Evolutionary conservation across 495 filamentous ascomycete genomes (phyloP).

Genomic region (Hypoxylon rickii): DNA sequence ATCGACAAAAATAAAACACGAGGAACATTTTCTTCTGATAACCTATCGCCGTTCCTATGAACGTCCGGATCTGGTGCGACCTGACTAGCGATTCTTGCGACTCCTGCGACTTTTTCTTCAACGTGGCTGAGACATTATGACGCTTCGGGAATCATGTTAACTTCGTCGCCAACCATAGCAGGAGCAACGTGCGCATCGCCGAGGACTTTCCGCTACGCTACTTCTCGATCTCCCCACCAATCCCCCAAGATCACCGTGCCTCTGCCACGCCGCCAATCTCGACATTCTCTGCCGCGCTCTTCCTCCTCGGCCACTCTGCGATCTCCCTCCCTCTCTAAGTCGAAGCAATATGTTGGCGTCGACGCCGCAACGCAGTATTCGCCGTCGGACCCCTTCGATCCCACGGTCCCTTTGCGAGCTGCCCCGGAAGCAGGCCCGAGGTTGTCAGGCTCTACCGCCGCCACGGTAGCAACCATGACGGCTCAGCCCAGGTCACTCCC

Average conservation of each 20-base stretch:
- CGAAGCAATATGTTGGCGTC: constrained; percentile 54
- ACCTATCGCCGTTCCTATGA: constrained; percentile 23
- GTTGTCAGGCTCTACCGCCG: constrained; percentile 33
- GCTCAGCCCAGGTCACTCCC: constrained; percentile 38
- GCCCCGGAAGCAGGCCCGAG: constrained; percentile 38
- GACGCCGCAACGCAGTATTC: constrained; percentile 63
- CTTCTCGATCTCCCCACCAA: constrained; percentile 47
- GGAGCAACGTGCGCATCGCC: constrained; percentile 52
- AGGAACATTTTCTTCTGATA: constrained; percentile 9
- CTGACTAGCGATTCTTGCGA: constrained; percentile 18
- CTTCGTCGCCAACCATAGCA: constrained; percentile 49
- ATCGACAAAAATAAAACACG: no score
- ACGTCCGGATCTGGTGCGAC: constrained; percentile 19
- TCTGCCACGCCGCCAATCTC: constrained; percentile 50
- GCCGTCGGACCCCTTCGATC: constrained; percentile 55
- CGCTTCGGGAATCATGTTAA: constrained; percentile 52
- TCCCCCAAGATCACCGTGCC: constrained; percentile 52
- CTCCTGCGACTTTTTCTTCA: constrained; percentile 8
- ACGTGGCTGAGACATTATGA: constrained; percentile 31
- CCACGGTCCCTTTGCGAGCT: constrained; percentile 39
- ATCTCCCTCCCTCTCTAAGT: constrained; percentile 42
- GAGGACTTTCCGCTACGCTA: constrained; percentile 53
- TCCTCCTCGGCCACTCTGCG: constrained; percentile 41
- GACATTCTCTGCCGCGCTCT: constrained; percentile 42
- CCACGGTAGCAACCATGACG: constrained; percentile 21